A percentile compares a stretch with the other conserved stretches of the same genome.
Evolutionary conservation across 768 basidiomycete species (phyloP).

Genomic region (Mycena rosella): DNA sequence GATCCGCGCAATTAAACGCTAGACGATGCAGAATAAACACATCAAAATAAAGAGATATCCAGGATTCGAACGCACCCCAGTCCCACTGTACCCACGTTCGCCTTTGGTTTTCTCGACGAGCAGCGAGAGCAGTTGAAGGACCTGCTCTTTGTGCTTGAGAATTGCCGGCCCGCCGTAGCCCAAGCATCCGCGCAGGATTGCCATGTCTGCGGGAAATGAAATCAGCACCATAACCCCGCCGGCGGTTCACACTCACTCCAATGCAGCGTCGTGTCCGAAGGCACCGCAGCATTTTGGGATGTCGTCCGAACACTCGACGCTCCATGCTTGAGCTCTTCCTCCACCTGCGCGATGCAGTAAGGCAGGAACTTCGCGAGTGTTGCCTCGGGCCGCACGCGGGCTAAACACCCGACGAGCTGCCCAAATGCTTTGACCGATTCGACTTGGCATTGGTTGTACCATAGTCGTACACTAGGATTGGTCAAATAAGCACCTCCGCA

Average conservation of each 20-base stretch:
- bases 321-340: conserved; percentile 89
- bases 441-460: conserved; percentile 90
- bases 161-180: conserved; percentile 79
- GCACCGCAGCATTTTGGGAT: conserved; percentile 76
- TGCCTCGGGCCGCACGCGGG: conserved; percentile 81
- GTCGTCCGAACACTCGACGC: conserved; percentile 90
- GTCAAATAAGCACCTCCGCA: no score
- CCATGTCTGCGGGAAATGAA: conserved; percentile 65
- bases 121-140: conserved; percentile 72
- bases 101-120: conserved; percentile 86
- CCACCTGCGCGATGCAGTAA: conserved; percentile 80
- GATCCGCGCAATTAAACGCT: conserved; percentile 77
- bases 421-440: conserved; percentile 93
- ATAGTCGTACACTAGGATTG: conserved; percentile 87
- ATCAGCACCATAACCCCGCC: neutral
- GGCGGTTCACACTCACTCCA: conserved; percentile 74
- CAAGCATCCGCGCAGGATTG: conserved; percentile 85
- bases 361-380: conserved; percentile 86
- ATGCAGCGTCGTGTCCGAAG: conserved; percentile 91
- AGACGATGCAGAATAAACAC: neutral
- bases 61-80: conserved; percentile 54
- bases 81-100: conserved; percentile 89
- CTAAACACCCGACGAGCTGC: conserved; percentile 87
- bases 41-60: neutral
- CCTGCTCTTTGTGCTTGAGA: conserved; percentile 73